Conservation (phyloP, 805 yeast genomes). For the Kodamaea kaohsiungensis region DNA sequence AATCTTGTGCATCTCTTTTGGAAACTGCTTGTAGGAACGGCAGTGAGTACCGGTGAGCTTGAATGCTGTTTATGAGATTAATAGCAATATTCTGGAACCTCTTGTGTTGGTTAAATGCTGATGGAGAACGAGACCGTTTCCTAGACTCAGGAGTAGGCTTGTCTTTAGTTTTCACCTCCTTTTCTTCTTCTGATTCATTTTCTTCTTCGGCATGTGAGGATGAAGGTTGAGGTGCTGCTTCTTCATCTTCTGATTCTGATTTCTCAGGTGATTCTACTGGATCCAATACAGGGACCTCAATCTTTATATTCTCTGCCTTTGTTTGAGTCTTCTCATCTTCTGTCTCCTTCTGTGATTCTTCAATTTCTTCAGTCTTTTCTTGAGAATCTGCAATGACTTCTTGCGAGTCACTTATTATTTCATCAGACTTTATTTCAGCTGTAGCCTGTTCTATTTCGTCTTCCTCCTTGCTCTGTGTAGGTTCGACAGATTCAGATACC, state of each 20-base stretch:
- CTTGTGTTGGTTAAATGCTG: constrained; percentile 36
- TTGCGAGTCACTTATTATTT: background rate
- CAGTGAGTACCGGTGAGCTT: constrained; percentile 71
- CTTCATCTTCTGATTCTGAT: constrained; percentile 9
- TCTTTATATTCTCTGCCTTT: constrained; percentile 3
- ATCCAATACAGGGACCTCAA: constrained; percentile 8
- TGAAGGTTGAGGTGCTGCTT: constrained; percentile 8
- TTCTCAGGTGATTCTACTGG: constrained; percentile 7
- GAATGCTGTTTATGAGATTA: constrained; percentile 62
- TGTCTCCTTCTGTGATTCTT: background rate
- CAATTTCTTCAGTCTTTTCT: background rate
- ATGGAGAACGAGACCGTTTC: constrained; percentile 18
- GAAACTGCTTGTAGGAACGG: constrained; percentile 73
- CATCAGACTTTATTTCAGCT: background rate
- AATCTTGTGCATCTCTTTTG: constrained; percentile 67
- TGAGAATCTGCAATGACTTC: background rate
- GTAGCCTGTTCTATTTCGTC: background rate
- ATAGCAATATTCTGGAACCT: constrained; percentile 62
- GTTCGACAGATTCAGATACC: constrained; percentile 5
- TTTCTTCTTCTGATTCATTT: constrained; percentile 12
- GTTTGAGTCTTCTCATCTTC: background rate
- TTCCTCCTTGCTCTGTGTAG: constrained; percentile 1
- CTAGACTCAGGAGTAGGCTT: constrained; percentile 10
- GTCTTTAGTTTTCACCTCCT: constrained; percentile 5
- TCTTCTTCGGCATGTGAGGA: background rate